These are phyloP conservation scores for Dipodascopsis uninucleata DNA, from an alignment of 805 yeast genomes.

Conservation along the genomic window DNA sequence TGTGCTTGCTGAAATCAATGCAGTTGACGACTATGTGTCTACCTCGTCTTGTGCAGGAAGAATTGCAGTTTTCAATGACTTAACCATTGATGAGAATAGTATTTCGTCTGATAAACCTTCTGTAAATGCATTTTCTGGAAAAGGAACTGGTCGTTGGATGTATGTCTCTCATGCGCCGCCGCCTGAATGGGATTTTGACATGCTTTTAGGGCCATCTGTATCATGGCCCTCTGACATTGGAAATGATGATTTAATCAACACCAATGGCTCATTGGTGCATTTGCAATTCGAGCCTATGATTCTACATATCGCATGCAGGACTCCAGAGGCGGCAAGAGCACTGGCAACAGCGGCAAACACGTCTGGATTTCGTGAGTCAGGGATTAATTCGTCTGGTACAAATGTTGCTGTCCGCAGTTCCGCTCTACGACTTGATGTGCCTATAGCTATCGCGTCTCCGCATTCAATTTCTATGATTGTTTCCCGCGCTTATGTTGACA, in stretches of 20 bases:
- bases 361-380: conserved; percentile 84
- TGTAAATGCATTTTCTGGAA: conserved; percentile 65
- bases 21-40: conserved; percentile 65
- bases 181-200: no score
- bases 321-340: conserved; percentile 52
- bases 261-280: conserved; percentile 49
- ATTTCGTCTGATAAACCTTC: no score
- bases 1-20: conserved; percentile 63
- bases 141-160: conserved; percentile 80
- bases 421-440: conserved; percentile 69
- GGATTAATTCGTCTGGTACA: conserved; percentile 79
- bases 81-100: conserved; percentile 32
- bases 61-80: conserved; percentile 54
- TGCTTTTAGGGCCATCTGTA: no score
- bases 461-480: conserved; percentile 15
- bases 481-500: conserved; percentile 46
- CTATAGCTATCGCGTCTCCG: conserved; percentile 45
- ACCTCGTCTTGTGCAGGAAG: conserved; percentile 89
- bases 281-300: conserved; percentile 85
- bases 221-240: no score
- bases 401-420: conserved; percentile 75
- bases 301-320: conserved; percentile 75
- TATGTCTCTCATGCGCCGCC: conserved; percentile 79
- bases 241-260: not conserved
- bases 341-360: conserved; percentile 70